phyloP scores from a whole-genome alignment of 805 yeast species.

The Lachancea thermotolerans region DNA sequence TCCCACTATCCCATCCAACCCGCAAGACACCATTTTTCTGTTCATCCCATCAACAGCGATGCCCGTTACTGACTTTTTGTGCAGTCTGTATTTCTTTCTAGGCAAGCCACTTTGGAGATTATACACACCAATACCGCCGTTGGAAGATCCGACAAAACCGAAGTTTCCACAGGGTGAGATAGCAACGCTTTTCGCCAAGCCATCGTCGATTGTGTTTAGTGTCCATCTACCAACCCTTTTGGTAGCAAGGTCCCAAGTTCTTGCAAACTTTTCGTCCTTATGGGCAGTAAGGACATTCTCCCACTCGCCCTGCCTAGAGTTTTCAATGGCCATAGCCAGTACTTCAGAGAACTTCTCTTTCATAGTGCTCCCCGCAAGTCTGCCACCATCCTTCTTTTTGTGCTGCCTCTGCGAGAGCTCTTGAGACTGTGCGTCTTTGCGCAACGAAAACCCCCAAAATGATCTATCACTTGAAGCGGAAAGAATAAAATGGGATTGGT shows the following conservation, averaged over 20 bases:
- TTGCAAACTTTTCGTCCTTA: constrained; percentile 71
- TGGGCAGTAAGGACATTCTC: constrained; percentile 88
- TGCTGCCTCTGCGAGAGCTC: constrained; percentile 75
- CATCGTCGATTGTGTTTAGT: constrained; percentile 69
- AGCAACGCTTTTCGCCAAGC: constrained; percentile 65
- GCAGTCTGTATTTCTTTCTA: constrained; percentile 62
- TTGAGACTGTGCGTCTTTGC: constrained; percentile 95
- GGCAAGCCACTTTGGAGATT: constrained; percentile 87
- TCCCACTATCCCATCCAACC: constrained; percentile 83
- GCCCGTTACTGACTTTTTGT: constrained; percentile 81
- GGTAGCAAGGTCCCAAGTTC: constrained; percentile 81
- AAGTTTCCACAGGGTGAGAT: constrained; percentile 94
- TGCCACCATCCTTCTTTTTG: constrained; percentile 38
- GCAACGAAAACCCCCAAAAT: constrained; percentile 84
- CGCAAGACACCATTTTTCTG: constrained; percentile 75
- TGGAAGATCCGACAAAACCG: constrained; percentile 81
- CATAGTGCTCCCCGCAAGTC: constrained; percentile 53
- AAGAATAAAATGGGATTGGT: constrained; percentile 72
- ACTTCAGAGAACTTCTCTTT: constrained; percentile 76
- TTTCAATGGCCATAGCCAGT: constrained; percentile 60
- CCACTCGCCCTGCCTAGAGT: constrained; percentile 83
- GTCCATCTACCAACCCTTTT: constrained; percentile 75
- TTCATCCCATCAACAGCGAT: constrained; percentile 87
- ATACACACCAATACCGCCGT: constrained; percentile 78
- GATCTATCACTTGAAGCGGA: constrained; percentile 84